Base-by-base conservation (phyloP, 2,329 filamentous ascomycete genomes). In the Colletotrichum sp. region DNA sequence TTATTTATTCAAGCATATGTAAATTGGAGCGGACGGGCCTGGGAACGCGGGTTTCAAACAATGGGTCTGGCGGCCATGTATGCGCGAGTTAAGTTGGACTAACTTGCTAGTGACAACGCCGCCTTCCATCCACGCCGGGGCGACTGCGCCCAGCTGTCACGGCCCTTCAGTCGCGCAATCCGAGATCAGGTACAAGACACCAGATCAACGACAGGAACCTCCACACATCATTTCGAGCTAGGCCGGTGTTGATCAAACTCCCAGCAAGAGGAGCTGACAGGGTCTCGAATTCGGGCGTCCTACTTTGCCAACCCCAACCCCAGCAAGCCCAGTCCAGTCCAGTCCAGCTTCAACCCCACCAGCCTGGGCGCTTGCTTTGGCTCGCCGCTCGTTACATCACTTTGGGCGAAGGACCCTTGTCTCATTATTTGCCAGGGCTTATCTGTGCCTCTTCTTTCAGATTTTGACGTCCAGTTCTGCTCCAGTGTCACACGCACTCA, bases 331-430 rank as follows among this genome's bases (percentile, higher is more conserved):
- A 59, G 48, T 52, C 48, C 63, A 48, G 55, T 52, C 71, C 59
- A 59, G 48, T 52, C 48, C 70, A 59, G 55, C 63, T 60, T 68
- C 64, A 30, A 72, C 64, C 68, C 74, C 66, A 74, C 43, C 66
- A 39, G 59, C 48, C 43, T 65, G 28, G 74, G 60, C 48, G 71
- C 74, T 75, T 66, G 74, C 74, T 76, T 67, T 76, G 65, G 66
- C 60, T 70, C 55, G 71, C 70, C 66, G 66, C 60, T 70, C 55
- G 71, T 75, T 71, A 63, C 74, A 76, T 76, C 65, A 75, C 66
- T 43, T 70, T 71, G 60, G 52, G 55, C 52, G 13, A 60, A 76
- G 61, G 60, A 75, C 59, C 74, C 74, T 75, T 71, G 74, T 76
- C 74, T 76, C 59, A 70, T 59, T 64, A 28, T 64, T 69, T 66